phyloP scores from a whole-genome alignment of 2,329 filamentous ascomycete species.

The Canariomyces notabilis region DNA sequence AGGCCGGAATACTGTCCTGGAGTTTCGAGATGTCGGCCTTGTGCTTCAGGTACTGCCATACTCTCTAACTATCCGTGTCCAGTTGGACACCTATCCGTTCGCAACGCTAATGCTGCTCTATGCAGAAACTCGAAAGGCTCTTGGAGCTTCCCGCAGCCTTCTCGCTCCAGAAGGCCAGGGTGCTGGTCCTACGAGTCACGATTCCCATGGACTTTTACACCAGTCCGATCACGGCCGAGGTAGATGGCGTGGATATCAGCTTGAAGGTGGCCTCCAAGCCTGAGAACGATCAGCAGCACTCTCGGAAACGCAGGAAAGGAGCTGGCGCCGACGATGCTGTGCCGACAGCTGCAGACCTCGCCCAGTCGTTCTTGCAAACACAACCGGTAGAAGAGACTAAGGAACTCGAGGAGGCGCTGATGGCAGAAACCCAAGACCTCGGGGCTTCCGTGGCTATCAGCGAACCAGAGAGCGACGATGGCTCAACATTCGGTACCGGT shows the following conservation, averaged over 20 bases:
- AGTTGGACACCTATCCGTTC: slow-evolving; percentile 8
- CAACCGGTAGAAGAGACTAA: slow-evolving; percentile 61
- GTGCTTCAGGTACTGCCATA: slow-evolving; percentile 60
- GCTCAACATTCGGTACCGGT: slow-evolving; percentile 61
- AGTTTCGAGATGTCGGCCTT: slow-evolving; percentile 81
- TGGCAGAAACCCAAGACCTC: slow-evolving; percentile 57
- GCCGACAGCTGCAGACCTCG: slow-evolving; percentile 67
- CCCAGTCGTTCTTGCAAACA: slow-evolving; percentile 71
- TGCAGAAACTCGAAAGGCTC: slow-evolving; percentile 70
- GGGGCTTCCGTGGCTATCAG: slow-evolving; percentile 54
- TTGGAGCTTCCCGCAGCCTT: slow-evolving; percentile 70
- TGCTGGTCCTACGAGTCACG: slow-evolving; percentile 72
- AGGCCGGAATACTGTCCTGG: slow-evolving; percentile 76
- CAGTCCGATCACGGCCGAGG: slow-evolving; percentile 74
- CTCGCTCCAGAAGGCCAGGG: slow-evolving; percentile 66
- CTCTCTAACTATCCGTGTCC: neutral
- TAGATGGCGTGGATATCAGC: slow-evolving; percentile 73
- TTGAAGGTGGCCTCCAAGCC: slow-evolving; percentile 48
- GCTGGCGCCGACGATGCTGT: slow-evolving; percentile 37
- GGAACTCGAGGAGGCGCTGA: slow-evolving; percentile 64
- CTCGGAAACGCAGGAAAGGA: slow-evolving; percentile 23
- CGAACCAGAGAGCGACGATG: slow-evolving; percentile 59
- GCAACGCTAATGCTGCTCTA: slow-evolving; percentile 18
- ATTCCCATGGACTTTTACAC: slow-evolving; percentile 85
- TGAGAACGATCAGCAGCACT: slow-evolving; percentile 29